Base-by-base conservation (phyloP, 2,329 filamentous ascomycete species). In the Dactylellina drechsleri region DNA sequence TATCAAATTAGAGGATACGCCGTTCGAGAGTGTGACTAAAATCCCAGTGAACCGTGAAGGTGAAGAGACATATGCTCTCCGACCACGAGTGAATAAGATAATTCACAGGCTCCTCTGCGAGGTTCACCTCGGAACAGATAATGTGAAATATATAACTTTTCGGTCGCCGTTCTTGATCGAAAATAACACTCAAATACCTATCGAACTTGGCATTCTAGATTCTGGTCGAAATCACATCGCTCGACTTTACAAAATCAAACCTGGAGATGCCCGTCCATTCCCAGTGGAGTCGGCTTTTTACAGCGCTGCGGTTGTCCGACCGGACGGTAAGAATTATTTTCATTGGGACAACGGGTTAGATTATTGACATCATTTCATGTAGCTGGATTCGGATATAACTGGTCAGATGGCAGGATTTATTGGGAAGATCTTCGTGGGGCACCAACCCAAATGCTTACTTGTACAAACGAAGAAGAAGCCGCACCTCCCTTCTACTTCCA, bases 61-160 rank as follows among this genome's bases (percentile, higher is more conserved):
- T 59, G 95, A 99, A 81, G 90, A 90, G 54, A 82, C 98, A 20
- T 99, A 97, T 83, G 92, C 91, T 59, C 85, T 99, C 53, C 91
- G 92, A 71, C 95, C 96, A 1, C 92, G 93, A 81, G 90, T 92
- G 76, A 91, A 97, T 79, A 87, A 91, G 71, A 86, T 97, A 1
- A 86, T 94, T 77, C 96, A 99, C 81, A 91, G 93, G 20, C 87
- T 99, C 16, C 88, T 98, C 23, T 93, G 98, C 0, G 95, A 99
- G 68, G 91, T 99, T 62, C 92, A 88, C 62, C 86, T 99, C 23
- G 95, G 93, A n/a, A 84, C 88, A 0, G 94, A 99, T 84, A 98
- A 98, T 79, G 92, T 99, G 83, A 99, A 99, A 84, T 96, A 96
- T 81, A 96, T 99, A 80, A 99, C 93, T 0, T 89, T 99, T 80